Conservation (phyloP, 768 basidiomycete genomes). For the Pholiota molesta region DNA sequence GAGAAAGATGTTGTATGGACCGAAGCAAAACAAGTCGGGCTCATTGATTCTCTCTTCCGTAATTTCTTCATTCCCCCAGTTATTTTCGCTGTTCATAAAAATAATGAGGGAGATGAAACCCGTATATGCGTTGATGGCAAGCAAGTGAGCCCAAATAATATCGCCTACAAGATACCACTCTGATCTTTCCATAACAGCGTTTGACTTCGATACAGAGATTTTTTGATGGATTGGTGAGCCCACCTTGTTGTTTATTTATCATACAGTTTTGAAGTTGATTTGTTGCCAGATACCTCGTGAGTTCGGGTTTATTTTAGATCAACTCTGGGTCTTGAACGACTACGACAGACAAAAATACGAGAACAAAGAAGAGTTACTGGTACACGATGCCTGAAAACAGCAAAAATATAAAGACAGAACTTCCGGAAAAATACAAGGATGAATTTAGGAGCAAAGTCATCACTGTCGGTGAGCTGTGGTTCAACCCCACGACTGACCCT, state of each 20-base stretch:
- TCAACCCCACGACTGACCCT: background rate
- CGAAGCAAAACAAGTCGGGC: constrained; percentile 63
- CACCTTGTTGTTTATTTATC: constrained; percentile 11
- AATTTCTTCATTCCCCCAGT: constrained; percentile 82
- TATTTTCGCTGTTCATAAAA: constrained; percentile 64
- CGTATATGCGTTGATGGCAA: constrained; percentile 83
- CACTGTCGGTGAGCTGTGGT: constrained; percentile 61
- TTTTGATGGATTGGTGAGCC: constrained; percentile 67
- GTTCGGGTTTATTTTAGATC: constrained; percentile 15
- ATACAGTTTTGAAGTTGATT: constrained; percentile 11
- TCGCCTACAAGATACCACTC: background rate
- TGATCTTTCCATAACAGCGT: constrained; percentile 41
- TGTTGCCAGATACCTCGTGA: constrained; percentile 54
- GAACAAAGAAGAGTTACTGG: constrained; percentile 65
- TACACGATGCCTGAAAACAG: constrained; percentile 54
- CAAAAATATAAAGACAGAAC: constrained; percentile 46
- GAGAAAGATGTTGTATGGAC: constrained; percentile 76
- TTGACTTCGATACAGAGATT: constrained; percentile 81
- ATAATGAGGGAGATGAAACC: constrained; percentile 57
- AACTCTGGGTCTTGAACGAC: background rate
- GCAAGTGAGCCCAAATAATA: constrained; percentile 52
- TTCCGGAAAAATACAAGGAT: constrained; percentile 55
- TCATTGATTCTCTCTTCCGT: constrained; percentile 78
- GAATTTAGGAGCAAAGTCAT: constrained; percentile 58
- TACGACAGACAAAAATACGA: constrained; percentile 52